A percentile compares a stretch with the other conserved stretches of the same genome.
phyloP scores from a whole-genome alignment of 768 basidiomycete genomes.

The Roridomyces roridus region DNA sequence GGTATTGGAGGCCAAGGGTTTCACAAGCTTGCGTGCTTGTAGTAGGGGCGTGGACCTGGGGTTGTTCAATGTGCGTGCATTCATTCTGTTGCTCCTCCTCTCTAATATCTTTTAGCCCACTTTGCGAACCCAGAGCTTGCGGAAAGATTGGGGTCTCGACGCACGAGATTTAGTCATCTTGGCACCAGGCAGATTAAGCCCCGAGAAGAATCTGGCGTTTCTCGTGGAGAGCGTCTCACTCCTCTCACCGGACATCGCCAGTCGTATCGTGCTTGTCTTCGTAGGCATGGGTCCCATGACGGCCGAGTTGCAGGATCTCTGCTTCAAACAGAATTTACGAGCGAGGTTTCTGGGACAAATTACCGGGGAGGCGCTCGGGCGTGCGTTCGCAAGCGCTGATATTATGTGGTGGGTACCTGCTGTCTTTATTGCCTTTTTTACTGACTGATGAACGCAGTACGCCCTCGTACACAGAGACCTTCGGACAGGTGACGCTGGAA shows the following conservation, averaged over 20 bases:
- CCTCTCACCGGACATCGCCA: background rate
- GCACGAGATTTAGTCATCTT: background rate
- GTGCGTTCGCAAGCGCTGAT: slow-evolving; percentile 47
- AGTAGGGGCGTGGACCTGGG: background rate
- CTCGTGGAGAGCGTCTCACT: background rate
- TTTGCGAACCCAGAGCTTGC: background rate
- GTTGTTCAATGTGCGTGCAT: background rate
- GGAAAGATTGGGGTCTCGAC: background rate
- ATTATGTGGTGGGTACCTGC: slow-evolving; percentile 34
- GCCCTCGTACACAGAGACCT: slow-evolving; percentile 34
- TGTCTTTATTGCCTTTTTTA: too few species aligned
- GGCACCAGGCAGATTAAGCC: background rate
- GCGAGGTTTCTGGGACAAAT: slow-evolving; percentile 44
- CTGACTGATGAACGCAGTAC: slow-evolving; percentile 2
- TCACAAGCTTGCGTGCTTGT: background rate
- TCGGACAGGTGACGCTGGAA: slow-evolving; percentile 50
- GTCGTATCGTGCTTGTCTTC: background rate
- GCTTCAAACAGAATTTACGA: background rate
- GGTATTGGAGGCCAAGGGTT: background rate
- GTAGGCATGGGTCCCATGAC: background rate
- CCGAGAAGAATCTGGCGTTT: background rate
- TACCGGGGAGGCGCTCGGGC: slow-evolving; percentile 41
- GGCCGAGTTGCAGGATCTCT: background rate
- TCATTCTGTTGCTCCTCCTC: too few species aligned
- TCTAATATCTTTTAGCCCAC: background rate